Base-by-base conservation (phyloP, 2,329 filamentous ascomycete species). In the Gnomoniopsis smithogilvyi region DNA sequence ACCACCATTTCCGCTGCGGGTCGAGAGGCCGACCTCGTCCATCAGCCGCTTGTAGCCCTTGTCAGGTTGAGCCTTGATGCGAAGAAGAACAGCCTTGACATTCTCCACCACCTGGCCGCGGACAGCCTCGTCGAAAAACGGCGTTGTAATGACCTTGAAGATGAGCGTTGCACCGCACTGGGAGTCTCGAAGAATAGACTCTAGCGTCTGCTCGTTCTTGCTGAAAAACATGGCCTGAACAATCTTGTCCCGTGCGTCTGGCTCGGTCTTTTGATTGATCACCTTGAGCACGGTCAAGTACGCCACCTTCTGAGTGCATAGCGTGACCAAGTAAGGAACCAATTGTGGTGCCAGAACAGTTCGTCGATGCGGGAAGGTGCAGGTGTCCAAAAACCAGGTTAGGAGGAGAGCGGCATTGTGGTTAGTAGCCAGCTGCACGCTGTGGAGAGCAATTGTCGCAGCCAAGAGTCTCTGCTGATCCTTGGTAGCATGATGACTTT, bases 11-110 rank as follows among this genome's bases (percentile, higher is more conserved):
- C 73, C 73, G 61, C 75, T 83, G 47, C 86, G 78, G 30, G 86
- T 89, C 6, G 94, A 96, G 41, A 99, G 78, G 61, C 94, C 93
- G 66, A 99, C 95, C 72, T 99, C 95, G 68, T 99, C 95, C 95
- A 99, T 99, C 61, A 99, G 78, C 55, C 95, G 89, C 81, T 98
- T 99, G 79, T 99, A 99, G 54, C 95, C 95, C 76, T 98, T 95
- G 63, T 88, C 90, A 17, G 95, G 92, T 68, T 96, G 91, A 6
- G 92, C 94, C 78, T 97, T 97, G 74, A 98, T 88, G 68, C 90
- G 89, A 36, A 94, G 76, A 36, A 99, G 82, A 43, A 98, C 92
- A 67, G 87, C 91, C 69, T 94, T 92, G 54, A 99, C 91, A 60
- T 92, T 97, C 68, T 96, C 92, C 6, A 96, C 86, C 22, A 97